Evolutionary conservation across 2,329 filamentous ascomycete genomes (phyloP).

Genomic region (Paraphaeosphaeria sporulosa): DNA sequence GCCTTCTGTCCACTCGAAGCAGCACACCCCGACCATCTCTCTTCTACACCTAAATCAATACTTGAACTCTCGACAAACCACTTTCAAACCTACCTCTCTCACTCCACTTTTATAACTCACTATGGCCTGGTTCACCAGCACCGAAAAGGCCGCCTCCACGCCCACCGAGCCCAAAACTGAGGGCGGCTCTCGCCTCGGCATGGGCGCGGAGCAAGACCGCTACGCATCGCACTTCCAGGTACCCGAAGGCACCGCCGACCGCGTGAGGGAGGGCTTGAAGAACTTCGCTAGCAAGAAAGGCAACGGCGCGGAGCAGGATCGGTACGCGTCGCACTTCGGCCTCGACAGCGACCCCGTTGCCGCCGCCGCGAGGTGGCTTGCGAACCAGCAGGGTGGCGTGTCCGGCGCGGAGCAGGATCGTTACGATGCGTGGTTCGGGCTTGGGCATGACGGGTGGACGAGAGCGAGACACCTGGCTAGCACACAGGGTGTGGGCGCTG

Average conservation of each 20-base stretch:
- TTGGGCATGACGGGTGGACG: slow-evolving; percentile 42
- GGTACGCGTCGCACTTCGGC: slow-evolving; percentile 41
- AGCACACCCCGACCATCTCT: neutral
- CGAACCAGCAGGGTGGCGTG: slow-evolving; percentile 26
- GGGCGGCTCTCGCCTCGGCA: slow-evolving; percentile 31
- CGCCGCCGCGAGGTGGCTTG: slow-evolving; percentile 31
- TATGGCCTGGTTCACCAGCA: slow-evolving; percentile 25
- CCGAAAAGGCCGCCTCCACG: slow-evolving; percentile 13
- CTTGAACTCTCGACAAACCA: too few relatives aligned
- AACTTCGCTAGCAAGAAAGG: slow-evolving; percentile 28
- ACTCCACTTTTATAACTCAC: neutral
- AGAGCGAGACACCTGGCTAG: slow-evolving; percentile 38
- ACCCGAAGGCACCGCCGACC: slow-evolving; percentile 12
- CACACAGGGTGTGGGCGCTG: slow-evolving; percentile 40
- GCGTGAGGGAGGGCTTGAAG: slow-evolving; percentile 23
- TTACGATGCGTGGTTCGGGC: slow-evolving; percentile 27
- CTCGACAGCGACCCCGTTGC: slow-evolving; percentile 35
- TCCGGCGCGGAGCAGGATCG: slow-evolving; percentile 34
- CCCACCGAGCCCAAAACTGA: slow-evolving; percentile 3
- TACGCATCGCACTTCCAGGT: slow-evolving; percentile 30
- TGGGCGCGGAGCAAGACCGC: slow-evolving; percentile 43
- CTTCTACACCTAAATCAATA: neutral
- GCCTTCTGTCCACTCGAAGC: neutral
- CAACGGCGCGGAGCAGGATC: slow-evolving; percentile 41
- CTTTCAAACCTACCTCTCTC: neutral